Evolutionary conservation across 1,284 basidiomycete genomes (phyloP).

Genomic region (Leccinum insigne): DNA sequence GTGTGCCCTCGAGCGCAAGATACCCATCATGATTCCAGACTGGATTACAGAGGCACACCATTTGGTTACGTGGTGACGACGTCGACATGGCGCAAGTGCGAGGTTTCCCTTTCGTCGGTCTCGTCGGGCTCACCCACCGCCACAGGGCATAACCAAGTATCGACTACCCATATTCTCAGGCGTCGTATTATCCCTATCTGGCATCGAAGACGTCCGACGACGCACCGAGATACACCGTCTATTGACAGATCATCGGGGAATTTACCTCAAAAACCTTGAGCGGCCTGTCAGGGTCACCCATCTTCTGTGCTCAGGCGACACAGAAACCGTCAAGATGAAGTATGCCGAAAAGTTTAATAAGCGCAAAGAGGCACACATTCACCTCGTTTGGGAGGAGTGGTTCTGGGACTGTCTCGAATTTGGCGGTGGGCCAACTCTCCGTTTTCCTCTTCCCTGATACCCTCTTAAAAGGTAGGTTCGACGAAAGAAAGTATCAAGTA

Average conservation of each 20-base stretch:
- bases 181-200: constrained; percentile 65
- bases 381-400: constrained; percentile 84
- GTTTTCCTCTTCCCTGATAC: constrained; percentile 3
- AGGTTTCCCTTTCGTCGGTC: constrained; percentile 9
- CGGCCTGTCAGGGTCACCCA: constrained; percentile 73
- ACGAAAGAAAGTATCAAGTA: constrained; percentile 59
- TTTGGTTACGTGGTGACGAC: constrained; percentile 78
- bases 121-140: constrained; percentile 20
- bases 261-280: constrained; percentile 61
- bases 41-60: constrained; percentile 67
- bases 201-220: constrained; percentile 53
- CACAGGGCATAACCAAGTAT: constrained; percentile 53
- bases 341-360: constrained; percentile 70
- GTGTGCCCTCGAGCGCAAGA: constrained; percentile 73
- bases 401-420: constrained; percentile 78
- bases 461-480: constrained; percentile 39
- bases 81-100: constrained; percentile 56
- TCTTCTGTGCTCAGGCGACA: constrained; percentile 52
- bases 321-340: constrained; percentile 63
- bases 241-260: constrained; percentile 53
- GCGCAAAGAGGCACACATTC: constrained; percentile 61
- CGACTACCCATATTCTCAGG: constrained; percentile 66
- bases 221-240: constrained; percentile 59
- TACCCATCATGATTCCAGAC: constrained; percentile 70
- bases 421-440: constrained; percentile 45